Evolutionary conservation across 148 eudicot species (phyloP).

Genomic region (Amaranthus palmeri): DNA sequence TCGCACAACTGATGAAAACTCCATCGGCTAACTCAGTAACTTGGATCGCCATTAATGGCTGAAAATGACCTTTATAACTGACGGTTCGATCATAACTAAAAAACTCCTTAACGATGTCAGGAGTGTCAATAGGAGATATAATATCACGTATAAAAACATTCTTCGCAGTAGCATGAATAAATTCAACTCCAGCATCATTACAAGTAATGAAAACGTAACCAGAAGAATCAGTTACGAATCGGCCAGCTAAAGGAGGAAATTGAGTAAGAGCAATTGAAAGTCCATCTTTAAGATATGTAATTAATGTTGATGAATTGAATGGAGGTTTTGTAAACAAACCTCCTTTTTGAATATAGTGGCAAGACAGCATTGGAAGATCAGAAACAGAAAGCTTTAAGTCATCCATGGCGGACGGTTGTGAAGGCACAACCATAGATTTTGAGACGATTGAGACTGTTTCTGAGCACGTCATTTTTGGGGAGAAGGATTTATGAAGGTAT

Average conservation of each 20-base stretch:
- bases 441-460: constrained; percentile 33
- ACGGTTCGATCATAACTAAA: constrained; percentile 49
- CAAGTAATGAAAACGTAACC: constrained; percentile 52
- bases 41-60: constrained; percentile 57
- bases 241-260: constrained; percentile 77
- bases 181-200: constrained; percentile 54
- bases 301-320: background rate
- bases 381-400: constrained; percentile 61
- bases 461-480: constrained; percentile 40
- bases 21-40: constrained; percentile 73
- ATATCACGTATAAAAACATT: constrained; percentile 33
- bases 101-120: constrained; percentile 40
- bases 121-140: constrained; percentile 38
- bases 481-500: background rate
- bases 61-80: constrained; percentile 65
- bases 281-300: constrained; percentile 31
- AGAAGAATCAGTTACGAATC: constrained; percentile 38
- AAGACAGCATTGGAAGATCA: constrained; percentile 80
- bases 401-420: constrained; percentile 29
- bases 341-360: constrained; percentile 89
- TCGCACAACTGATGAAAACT: constrained; percentile 58
- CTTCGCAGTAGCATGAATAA: constrained; percentile 43
- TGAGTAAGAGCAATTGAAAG: constrained; percentile 46
- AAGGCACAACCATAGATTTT: constrained; percentile 44
- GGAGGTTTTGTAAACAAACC: constrained; percentile 43